Evolutionary conservation across 2,329 filamentous ascomycete genomes (phyloP).

Genomic region (Penicillium verrucosum): DNA sequence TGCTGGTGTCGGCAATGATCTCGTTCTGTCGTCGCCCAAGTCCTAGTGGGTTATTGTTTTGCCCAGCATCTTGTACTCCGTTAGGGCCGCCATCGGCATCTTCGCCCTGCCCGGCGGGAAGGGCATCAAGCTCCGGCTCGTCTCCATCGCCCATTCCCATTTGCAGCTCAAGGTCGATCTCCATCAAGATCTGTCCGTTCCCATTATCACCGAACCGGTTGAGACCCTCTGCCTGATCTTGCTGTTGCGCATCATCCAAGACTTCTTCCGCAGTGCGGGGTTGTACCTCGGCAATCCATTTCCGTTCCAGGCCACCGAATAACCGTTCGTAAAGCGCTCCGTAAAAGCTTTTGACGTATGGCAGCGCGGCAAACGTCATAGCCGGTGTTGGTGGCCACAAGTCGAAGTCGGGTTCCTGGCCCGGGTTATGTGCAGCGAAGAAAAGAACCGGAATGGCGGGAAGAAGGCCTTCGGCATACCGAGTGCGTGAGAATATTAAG

Average conservation of each 20-base stretch:
- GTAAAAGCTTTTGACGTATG: slow-evolving; percentile 64
- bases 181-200: slow-evolving; percentile 46
- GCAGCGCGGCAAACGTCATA: slow-evolving; percentile 63
- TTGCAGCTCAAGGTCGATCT: slow-evolving; percentile 51
- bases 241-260: slow-evolving; percentile 34
- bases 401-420: slow-evolving; percentile 50
- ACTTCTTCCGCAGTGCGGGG: slow-evolving; percentile 50
- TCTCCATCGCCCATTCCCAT: slow-evolving; percentile 48
- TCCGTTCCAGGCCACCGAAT: slow-evolving; percentile 56
- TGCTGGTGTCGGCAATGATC: slow-evolving; percentile 53
- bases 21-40: slow-evolving; percentile 45
- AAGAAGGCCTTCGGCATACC: slow-evolving; percentile 60
- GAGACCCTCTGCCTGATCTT: slow-evolving; percentile 33
- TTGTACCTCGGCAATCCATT: slow-evolving; percentile 62
- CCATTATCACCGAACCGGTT: slow-evolving; percentile 27
- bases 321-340: slow-evolving; percentile 59
- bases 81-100: slow-evolving; percentile 28
- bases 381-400: slow-evolving; percentile 65
- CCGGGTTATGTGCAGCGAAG: slow-evolving; percentile 48
- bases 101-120: slow-evolving; percentile 22
- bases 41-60: slow-evolving; percentile 26
- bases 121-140: slow-evolving; percentile 31
- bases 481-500: slow-evolving; percentile 65
- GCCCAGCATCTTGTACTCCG: slow-evolving; percentile 21
- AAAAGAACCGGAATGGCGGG: slow-evolving; percentile 60